These are phyloP conservation scores for Talaromyces sp. DNA, from an alignment of 2,329 filamentous ascomycete genomes.

Conservation along the genomic window DNA sequence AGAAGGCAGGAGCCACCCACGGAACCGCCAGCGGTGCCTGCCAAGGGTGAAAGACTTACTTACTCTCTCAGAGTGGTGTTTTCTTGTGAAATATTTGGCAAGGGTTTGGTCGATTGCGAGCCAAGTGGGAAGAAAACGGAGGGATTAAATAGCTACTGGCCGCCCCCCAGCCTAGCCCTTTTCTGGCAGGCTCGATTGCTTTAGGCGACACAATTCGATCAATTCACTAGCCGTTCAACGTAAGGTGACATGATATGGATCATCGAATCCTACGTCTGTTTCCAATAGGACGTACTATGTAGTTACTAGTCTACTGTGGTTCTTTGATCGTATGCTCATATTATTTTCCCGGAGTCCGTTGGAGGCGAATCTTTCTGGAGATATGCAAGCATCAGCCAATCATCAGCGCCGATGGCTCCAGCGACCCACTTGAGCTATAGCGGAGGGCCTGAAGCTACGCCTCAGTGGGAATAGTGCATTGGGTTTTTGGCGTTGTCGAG, in stretches of 20 bases:
- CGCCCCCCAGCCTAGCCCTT: not conserved
- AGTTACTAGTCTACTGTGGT: not conserved
- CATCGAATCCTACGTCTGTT: not conserved
- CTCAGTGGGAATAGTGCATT: not conserved
- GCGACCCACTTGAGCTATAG: not conserved
- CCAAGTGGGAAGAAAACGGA: not conserved
- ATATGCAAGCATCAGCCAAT: not conserved
- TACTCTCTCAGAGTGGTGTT: not conserved
- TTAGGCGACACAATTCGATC: not conserved
- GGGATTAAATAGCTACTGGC: conserved; percentile 5
- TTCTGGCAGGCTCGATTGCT: conserved; percentile 3
- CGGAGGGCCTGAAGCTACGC: not conserved
- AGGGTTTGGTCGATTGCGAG: not conserved
- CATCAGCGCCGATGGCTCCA: not conserved
- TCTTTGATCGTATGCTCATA: not conserved
- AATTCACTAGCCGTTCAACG: not conserved
- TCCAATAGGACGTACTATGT: not conserved
- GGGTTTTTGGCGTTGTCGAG: not conserved
- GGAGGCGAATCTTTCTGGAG: not conserved
- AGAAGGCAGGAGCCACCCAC: not conserved
- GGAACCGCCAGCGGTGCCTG: not conserved
- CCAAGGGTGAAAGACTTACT: not conserved
- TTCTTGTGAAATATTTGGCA: not conserved
- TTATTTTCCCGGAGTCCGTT: not conserved
- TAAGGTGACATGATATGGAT: not conserved